Evolutionary conservation across 345 rosid genomes (phyloP).

Genomic region (Geranium rotundifolium): DNA sequence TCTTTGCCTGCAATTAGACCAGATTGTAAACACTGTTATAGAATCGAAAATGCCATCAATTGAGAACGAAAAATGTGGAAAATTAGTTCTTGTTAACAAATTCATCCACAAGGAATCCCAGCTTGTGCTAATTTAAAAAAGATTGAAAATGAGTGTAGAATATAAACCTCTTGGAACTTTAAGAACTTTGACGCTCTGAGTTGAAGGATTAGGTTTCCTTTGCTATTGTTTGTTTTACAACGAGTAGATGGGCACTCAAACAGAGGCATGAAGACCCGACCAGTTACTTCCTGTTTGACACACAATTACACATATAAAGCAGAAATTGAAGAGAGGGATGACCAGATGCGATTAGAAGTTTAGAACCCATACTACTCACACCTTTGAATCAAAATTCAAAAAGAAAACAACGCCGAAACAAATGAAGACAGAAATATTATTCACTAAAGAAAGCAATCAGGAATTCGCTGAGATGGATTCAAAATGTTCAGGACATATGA

Average conservation of each 20-base stretch:
- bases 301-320: not conserved
- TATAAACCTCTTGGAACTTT: constrained; percentile 87
- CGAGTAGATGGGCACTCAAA: constrained; percentile 72
- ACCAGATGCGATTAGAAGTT: not conserved
- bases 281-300: constrained; percentile 65
- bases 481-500: not conserved
- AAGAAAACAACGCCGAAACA: not conserved
- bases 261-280: constrained; percentile 91
- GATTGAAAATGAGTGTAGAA: constrained; percentile 8
- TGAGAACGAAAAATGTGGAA: not conserved
- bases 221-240: constrained; percentile 47
- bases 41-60: not conserved
- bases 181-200: constrained; percentile 93
- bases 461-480: not conserved
- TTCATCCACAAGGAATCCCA: not conserved
- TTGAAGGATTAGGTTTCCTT: constrained; percentile 92
- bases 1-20: constrained; percentile 62
- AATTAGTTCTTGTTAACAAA: constrained; percentile 8
- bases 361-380: not conserved
- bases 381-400: no score
- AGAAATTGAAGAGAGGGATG: not conserved
- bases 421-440: not conserved
- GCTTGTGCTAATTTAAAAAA: not conserved
- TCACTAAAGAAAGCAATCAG: not conserved
- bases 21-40: not conserved